Conservation (phyloP, 768 basidiomycete species). For the Leccinum boreale region DNA sequence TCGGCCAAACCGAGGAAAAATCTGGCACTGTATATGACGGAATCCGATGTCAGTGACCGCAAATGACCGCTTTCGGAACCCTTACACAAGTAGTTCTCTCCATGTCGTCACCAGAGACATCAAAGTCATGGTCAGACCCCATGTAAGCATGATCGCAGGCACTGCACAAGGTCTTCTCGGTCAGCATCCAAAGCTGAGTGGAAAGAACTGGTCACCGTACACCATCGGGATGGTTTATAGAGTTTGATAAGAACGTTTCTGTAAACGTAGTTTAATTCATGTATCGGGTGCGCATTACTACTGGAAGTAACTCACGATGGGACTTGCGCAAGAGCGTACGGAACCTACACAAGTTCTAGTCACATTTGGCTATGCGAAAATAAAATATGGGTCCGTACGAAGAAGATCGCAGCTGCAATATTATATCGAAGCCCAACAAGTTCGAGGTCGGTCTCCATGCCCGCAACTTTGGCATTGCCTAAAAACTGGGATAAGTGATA, state of each 20-base stretch:
- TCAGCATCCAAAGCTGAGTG: slow-evolving; percentile 1
- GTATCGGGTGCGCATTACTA: background rate
- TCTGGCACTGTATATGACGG: slow-evolving; percentile 26
- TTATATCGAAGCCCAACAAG: slow-evolving; percentile 37
- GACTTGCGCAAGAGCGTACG: slow-evolving; percentile 36
- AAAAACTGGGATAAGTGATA: slow-evolving; percentile 1
- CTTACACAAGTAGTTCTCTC: slow-evolving; percentile 30
- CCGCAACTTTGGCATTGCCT: slow-evolving; percentile 45
- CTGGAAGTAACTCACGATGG: slow-evolving; percentile 33
- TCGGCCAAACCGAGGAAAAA: slow-evolving; percentile 46
- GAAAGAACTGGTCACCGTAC: slow-evolving; percentile 14
- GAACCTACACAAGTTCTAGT: slow-evolving; percentile 21
- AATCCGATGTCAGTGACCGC: slow-evolving; percentile 1
- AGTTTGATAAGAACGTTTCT: slow-evolving; percentile 39
- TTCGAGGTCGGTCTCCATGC: slow-evolving; percentile 39
- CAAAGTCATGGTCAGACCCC: slow-evolving; percentile 36
- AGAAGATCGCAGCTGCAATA: slow-evolving; percentile 38
- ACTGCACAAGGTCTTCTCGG: slow-evolving; percentile 27
- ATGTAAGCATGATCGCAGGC: slow-evolving; percentile 34
- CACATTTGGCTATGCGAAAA: background rate
- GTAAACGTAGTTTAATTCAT: background rate
- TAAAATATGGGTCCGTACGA: slow-evolving; percentile 18
- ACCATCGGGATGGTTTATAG: slow-evolving; percentile 32
- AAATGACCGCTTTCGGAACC: background rate
- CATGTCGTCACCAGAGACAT: slow-evolving; percentile 37